Base-by-base conservation (phyloP, 352 stramenopile species). In the Phytophthora rubi region DNA sequence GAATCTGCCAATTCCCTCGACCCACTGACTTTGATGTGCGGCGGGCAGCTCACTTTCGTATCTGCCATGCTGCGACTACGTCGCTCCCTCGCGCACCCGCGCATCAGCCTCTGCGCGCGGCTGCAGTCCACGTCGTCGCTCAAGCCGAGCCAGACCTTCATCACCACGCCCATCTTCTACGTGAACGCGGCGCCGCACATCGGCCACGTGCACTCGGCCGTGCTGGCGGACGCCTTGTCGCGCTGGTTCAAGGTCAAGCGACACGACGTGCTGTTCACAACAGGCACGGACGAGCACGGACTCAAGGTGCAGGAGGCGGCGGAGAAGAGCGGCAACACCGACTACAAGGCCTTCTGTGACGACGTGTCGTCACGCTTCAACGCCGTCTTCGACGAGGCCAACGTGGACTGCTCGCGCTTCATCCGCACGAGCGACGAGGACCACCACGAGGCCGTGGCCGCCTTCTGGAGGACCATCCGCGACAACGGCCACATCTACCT, bases 81-180 rank as follows among this genome's bases (percentile, higher is more conserved):
- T 48, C 39, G 39, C 39, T 48, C 39, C 39, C 2, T 48, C 15
- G 39, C 39, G 39, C 39, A 15, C 5, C 39, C 39, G 39, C 39
- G 39, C 39, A 21, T 6, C 4, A n/a, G 39, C 39, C 39, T 48
- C 13, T 21, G 35, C 35, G 35, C 16, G 39, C 39, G 39, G 39
- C 39, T 21, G 39, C 39, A 48, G 39, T 48, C 10, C 35, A 10
- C 33, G 33, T 37, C 39, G 45, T 6, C 53, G 35, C 13, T 33
- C 35, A 58, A 6, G 48, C 33, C 23, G 35, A 68, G 65, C 9
- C 51, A 74, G 32, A 82, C 79, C 30, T 81, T 88, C 32, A 85
- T 99, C 59, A 99, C 96, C 57, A 99, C 98, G n/a, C 98, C 98
- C 6, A 99, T 99, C 67, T 99, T 99, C 81, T 99, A 99, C 82